Conservation (phyloP, 768 basidiomycete genomes). For the Holtermanniella nyarrowii region DNA sequence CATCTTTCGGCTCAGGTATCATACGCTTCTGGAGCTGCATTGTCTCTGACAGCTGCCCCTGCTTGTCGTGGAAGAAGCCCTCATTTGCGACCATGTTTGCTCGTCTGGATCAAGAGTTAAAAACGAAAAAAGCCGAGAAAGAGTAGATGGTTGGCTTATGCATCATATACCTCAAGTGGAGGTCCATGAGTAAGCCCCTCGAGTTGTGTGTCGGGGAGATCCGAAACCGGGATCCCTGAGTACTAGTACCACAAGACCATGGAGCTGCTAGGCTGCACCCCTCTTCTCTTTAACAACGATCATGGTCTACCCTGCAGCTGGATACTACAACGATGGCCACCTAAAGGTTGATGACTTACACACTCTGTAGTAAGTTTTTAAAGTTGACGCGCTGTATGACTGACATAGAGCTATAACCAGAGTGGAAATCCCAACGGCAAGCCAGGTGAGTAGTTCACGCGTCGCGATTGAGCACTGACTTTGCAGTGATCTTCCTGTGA, state of each 20-base stretch:
- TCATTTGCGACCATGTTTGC: neutral
- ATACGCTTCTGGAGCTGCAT: too few relatives aligned
- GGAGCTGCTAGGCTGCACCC: too few relatives aligned
- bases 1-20: constrained; percentile 32
- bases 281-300: too few relatives aligned
- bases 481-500: constrained; percentile 19
- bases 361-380: constrained; percentile 55
- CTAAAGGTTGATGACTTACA: constrained; percentile 67
- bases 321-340: constrained; percentile 56
- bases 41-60: neutral
- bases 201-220: too few relatives aligned
- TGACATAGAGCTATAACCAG: constrained; percentile 61
- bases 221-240: too few relatives aligned
- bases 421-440: constrained; percentile 65
- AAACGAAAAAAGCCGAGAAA: too few relatives aligned
- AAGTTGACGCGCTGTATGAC: neutral
- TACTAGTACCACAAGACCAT: too few relatives aligned
- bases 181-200: too few relatives aligned
- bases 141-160: too few relatives aligned
- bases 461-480: neutral
- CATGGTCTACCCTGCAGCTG: constrained; percentile 51
- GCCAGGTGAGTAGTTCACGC: constrained; percentile 49
- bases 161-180: too few relatives aligned
- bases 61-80: neutral
- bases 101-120: too few relatives aligned